A percentile compares a stretch with the other conserved stretches of the same genome.
These are phyloP conservation scores for Colletotrichum echinochloae DNA, from an alignment of 2,329 filamentous ascomycete species.

Conservation along the genomic window DNA sequence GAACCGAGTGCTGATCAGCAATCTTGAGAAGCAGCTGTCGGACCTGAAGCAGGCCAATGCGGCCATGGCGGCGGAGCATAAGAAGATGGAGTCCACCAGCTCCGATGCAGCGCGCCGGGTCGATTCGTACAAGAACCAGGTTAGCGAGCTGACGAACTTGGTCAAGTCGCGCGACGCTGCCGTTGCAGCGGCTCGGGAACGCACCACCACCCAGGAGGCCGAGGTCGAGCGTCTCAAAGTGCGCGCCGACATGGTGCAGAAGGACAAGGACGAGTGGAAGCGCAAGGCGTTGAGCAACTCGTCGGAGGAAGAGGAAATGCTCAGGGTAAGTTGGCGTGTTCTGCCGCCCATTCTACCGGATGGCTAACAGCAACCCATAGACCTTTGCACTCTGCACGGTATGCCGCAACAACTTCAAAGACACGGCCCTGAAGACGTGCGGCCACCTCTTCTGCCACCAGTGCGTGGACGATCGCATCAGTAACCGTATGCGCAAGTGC, in stretches of 20 bases:
- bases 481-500: conserved; percentile 93
- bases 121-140: conserved; percentile 80
- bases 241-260: conserved; percentile 81
- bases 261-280: conserved; percentile 89
- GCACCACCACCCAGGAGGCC: conserved; percentile 72
- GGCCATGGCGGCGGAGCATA: conserved; percentile 77
- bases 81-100: conserved; percentile 77
- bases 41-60: conserved; percentile 85
- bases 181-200: conserved; percentile 63
- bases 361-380: conserved; percentile 47
- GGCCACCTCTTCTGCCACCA: conserved; percentile 94
- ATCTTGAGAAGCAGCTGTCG: conserved; percentile 89
- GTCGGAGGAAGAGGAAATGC: conserved; percentile 84
- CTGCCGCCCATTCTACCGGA: not conserved
- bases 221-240: conserved; percentile 85
- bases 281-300: conserved; percentile 84
- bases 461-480: conserved; percentile 90
- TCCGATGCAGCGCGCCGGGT: conserved; percentile 76
- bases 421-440: conserved; percentile 92
- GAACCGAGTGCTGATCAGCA: conserved; percentile 80
- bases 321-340: conserved; percentile 75
- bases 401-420: conserved; percentile 93
- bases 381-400: conserved; percentile 80
- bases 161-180: conserved; percentile 81
- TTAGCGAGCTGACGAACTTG: conserved; percentile 79